phyloP scores from a whole-genome alignment of 495 filamentous ascomycete species.

The Friedmanniomyces simplex region DNA sequence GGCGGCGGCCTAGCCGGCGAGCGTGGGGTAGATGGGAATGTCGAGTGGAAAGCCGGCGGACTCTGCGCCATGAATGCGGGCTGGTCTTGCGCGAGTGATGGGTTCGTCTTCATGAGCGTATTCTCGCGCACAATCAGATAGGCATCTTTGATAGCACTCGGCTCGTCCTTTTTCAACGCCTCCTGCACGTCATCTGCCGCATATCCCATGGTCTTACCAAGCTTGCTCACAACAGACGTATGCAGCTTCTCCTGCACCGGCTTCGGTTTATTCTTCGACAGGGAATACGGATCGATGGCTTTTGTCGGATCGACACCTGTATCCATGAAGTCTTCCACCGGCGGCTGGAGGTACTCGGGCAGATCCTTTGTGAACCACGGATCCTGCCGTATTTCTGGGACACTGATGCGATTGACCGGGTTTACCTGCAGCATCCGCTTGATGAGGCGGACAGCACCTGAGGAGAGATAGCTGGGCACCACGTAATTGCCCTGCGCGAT shows the following conservation, averaged over 20 bases:
- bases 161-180: constrained; percentile 79
- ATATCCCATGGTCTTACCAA: constrained; percentile 96
- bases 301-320: constrained; percentile 87
- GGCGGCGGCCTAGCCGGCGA: neutral
- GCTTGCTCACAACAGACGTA: constrained; percentile 81
- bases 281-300: constrained; percentile 67
- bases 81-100: constrained; percentile 36
- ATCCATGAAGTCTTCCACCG: constrained; percentile 86
- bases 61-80: constrained; percentile 42
- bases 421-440: constrained; percentile 91
- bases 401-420: constrained; percentile 83
- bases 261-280: constrained; percentile 65
- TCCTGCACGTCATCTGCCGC: constrained; percentile 90
- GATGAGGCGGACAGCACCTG: constrained; percentile 73
- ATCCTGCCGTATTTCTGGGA: constrained; percentile 86
- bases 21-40: constrained; percentile 31
- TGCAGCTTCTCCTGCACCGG: constrained; percentile 81
- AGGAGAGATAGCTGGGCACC: constrained; percentile 75
- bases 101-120: constrained; percentile 90
- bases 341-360: constrained; percentile 72
- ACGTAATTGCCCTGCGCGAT: constrained; percentile 83
- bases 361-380: constrained; percentile 88
- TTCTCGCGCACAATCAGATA: constrained; percentile 97
- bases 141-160: constrained; percentile 95
- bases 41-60: constrained; percentile 39